Evolutionary conservation across 257 asterid species (phyloP), one percentile per base, ranked within the genome.

Genomic region (Solanum neorickii): DNA sequence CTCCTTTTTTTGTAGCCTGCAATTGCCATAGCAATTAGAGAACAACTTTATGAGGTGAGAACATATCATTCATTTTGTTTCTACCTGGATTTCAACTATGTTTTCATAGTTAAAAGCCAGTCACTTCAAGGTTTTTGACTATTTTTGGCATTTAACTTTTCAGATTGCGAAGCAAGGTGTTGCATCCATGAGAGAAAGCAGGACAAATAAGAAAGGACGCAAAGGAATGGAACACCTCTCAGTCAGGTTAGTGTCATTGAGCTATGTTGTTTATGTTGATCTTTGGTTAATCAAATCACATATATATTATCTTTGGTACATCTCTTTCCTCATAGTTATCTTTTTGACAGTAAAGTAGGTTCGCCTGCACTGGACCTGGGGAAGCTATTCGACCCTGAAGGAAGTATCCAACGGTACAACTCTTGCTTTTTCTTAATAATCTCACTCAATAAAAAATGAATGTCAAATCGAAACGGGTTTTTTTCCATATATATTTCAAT

Each of bases 21-120:
- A 83, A 87, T 97, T 91, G 96, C 99, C 85, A 91, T 96, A 92
- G 94, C 99, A 80, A 97, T 97, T 75, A 88, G 99, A 86, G 99
- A 97, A 90, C 98, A 97, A 88, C 96, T 97, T 37, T 97, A 95
- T 70, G 99, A 97, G 98, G 99, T 97, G 89, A 90, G 93, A 37
- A 83, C 69, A 5, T 31, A 37, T 47, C 83, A 77, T 90, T n/a
- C 44, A 14, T 42, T 88, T 91, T 82, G 29, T 29, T 75, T 65
- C 11, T 39, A 77, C 29, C 44, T 80, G 68, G 14, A 35, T 47
- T 27, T 47, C 44, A 29, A 46, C 65, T 37, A 16, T 70, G 11
- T 25, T 68, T 18, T 47, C 44, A 49, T 47, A 9, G 46, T 18
- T 80, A 44, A 80, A 80, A 47, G 44, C 42, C 44, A 18, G 12